Evolutionary conservation across 2,329 filamentous ascomycete genomes (phyloP).

Genomic region (Hypoxylon sp.): DNA sequence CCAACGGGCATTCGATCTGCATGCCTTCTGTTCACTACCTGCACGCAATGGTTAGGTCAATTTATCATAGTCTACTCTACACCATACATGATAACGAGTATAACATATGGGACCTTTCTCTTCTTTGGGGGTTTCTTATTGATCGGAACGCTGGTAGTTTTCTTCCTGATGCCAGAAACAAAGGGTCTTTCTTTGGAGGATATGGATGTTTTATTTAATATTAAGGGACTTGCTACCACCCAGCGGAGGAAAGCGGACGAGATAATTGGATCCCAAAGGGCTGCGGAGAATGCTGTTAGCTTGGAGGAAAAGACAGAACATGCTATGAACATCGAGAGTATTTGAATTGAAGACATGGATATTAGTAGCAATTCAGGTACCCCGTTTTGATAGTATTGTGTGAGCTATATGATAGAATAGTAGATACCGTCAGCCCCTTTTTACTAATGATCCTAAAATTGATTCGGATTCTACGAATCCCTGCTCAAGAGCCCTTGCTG

Average conservation of each 20-base stretch:
- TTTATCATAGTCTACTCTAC: conserved; percentile 49
- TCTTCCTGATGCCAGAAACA: conserved; percentile 62
- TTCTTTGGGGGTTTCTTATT: conserved; percentile 62
- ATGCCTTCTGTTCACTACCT: conserved; percentile 45
- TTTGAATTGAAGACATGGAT: neutral
- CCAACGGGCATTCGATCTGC: conserved; percentile 48
- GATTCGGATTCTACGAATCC: too few species aligned
- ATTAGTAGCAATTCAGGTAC: neutral
- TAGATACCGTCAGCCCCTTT: too few species aligned
- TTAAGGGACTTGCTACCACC: conserved; percentile 29
- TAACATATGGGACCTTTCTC: conserved; percentile 61
- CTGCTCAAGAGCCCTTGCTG: too few species aligned
- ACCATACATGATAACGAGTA: conserved; percentile 51
- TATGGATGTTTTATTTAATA: conserved; percentile 59
- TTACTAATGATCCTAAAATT: too few species aligned
- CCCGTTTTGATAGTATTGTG: neutral
- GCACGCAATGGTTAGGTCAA: conserved; percentile 51
- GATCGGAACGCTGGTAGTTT: conserved; percentile 58
- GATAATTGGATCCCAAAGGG: conserved; percentile 22
- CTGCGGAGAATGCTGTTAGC: conserved; percentile 12
- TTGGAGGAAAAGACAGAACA: conserved; percentile 9
- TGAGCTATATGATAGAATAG: neutral
- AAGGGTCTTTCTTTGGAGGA: conserved; percentile 61
- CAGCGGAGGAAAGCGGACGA: conserved; percentile 29
- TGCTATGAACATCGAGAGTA: neutral